These are phyloP conservation scores for Beta corolliflora DNA, from an alignment of 179 eudicot genomes.

Conservation along the genomic window DNA sequence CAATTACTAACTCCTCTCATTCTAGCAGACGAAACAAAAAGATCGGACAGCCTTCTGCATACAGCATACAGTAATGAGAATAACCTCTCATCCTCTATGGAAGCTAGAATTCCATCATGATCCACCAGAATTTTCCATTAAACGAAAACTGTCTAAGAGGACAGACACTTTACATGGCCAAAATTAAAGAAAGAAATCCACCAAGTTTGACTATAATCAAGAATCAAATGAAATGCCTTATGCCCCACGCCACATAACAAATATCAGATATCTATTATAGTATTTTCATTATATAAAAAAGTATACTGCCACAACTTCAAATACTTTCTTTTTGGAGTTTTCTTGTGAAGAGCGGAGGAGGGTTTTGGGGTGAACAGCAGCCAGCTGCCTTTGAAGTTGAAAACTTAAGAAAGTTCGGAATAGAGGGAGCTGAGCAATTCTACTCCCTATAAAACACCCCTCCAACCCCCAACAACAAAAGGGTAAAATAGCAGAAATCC, in stretches of 20 bases:
- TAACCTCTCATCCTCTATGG: not conserved
- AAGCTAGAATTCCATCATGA: not conserved
- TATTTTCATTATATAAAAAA: not conserved
- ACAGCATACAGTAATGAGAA: not conserved
- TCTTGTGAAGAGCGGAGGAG: not conserved
- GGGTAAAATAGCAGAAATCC: no score
- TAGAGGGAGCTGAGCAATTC: not conserved
- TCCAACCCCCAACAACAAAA: no score
- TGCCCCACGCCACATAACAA: not conserved
- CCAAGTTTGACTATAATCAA: not conserved
- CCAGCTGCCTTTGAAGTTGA: not conserved
- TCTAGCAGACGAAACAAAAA: not conserved
- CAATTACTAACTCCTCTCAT: not conserved
- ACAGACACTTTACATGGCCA: not conserved
- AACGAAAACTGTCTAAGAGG: not conserved
- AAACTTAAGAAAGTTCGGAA: not conserved
- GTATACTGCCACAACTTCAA: not conserved
- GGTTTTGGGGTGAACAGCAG: not conserved
- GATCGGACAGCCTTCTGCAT: no score
- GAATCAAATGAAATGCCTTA: no score
- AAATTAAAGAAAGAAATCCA: not conserved
- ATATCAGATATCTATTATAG: not conserved
- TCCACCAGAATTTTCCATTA: not conserved
- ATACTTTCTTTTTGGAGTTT: not conserved
- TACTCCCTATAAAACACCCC: not conserved